Evolutionary conservation across 345 rosid genomes (phyloP).

Genomic region (Corymbia maculata): DNA sequence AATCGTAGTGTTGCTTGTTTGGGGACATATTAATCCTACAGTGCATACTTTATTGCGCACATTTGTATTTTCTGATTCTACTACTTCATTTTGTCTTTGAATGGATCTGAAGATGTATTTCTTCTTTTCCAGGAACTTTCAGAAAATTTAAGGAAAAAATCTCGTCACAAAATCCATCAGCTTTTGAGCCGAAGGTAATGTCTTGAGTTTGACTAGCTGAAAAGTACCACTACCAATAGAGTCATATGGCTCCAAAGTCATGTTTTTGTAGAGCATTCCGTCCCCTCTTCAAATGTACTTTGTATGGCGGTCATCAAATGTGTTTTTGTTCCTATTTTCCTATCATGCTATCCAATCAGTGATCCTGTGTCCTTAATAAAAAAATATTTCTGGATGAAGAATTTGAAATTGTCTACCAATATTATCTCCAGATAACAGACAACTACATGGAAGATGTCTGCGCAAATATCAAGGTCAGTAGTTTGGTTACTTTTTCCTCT

Average conservation of each 20-base stretch:
- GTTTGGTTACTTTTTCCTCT: background rate
- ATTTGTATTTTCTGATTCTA: background rate
- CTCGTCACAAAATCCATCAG: constrained; percentile 46
- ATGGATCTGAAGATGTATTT: background rate
- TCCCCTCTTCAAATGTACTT: background rate
- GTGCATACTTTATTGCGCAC: background rate
- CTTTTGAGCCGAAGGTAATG: constrained; percentile 52
- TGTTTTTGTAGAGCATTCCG: background rate
- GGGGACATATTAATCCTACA: background rate
- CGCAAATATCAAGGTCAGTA: constrained; percentile 51
- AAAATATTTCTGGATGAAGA: background rate
- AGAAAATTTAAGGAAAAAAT: constrained; percentile 70
- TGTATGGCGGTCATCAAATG: background rate
- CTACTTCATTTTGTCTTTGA: background rate
- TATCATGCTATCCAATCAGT: background rate
- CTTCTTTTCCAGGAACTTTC: constrained; percentile 41
- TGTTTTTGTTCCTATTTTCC: background rate
- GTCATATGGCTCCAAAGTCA: background rate
- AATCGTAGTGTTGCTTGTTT: background rate
- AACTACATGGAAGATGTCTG: constrained; percentile 74
- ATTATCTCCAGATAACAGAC: constrained; percentile 36
- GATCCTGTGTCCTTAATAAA: background rate
- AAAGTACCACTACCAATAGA: background rate
- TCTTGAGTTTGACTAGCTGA: background rate
- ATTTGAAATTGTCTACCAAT: background rate